Conservation (phyloP, 2,329 filamentous ascomycete species). For the Paecilomyces sp. region DNA sequence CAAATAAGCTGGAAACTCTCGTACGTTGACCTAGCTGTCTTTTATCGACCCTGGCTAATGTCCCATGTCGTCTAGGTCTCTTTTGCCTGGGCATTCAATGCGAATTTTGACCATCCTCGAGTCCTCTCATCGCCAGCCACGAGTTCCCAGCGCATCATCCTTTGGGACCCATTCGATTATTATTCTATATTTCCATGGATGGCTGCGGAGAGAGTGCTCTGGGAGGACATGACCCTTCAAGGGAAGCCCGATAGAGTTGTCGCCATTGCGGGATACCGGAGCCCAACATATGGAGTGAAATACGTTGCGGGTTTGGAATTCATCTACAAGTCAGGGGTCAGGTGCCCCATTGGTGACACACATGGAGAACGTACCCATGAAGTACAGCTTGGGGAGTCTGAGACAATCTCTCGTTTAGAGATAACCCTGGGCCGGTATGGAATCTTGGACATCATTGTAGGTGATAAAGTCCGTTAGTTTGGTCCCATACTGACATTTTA, state of each 20-base stretch:
- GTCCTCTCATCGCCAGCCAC: slow-evolving; percentile 1
- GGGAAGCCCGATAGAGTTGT: too few relatives aligned
- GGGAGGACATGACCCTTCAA: not conserved
- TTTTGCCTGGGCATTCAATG: slow-evolving; percentile 3
- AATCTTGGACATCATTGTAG: not conserved
- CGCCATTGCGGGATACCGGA: too few relatives aligned
- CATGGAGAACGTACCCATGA: too few relatives aligned
- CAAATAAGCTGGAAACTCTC: slow-evolving; percentile 1
- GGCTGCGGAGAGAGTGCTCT: too few relatives aligned
- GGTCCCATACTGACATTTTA: not conserved
- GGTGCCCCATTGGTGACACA: too few relatives aligned
- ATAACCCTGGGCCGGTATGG: too few relatives aligned
- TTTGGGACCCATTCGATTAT: not conserved
- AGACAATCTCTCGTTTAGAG: too few relatives aligned
- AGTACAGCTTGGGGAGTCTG: too few relatives aligned
- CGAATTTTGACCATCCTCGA: not conserved
- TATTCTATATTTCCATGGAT: too few relatives aligned
- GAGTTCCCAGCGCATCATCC: not conserved
- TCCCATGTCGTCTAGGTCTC: not conserved
- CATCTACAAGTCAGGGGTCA: too few relatives aligned
- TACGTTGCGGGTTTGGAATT: too few relatives aligned
- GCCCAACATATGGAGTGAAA: too few relatives aligned
- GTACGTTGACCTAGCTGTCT: not conserved
- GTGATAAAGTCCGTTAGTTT: not conserved
- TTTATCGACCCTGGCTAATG: not conserved